phyloP scores from a whole-genome alignment of 2,329 filamentous ascomycete species.

The Aspergillus sp. region DNA sequence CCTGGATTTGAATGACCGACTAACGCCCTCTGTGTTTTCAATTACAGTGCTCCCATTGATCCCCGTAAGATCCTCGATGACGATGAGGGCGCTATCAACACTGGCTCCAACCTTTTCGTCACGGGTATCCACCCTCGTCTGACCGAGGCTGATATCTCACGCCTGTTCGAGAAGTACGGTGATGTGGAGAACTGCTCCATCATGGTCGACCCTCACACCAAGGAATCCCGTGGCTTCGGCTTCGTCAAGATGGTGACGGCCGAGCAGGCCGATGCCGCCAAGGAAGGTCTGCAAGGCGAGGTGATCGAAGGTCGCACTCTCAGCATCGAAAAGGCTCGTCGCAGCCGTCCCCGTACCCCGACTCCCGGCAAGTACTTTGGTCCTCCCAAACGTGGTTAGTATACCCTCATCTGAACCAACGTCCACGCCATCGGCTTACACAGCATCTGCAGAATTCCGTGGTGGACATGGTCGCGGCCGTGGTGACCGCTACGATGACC shows the following conservation, averaged over 20 bases:
- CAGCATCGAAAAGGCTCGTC: constrained; percentile 98
- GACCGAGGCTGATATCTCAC: constrained; percentile 83
- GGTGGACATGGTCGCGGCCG: constrained; percentile 41
- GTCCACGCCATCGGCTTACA: neutral
- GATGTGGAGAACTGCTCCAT: constrained; percentile 99
- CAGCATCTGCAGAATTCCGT: constrained; percentile 35
- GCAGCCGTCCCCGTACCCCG: constrained; percentile 88
- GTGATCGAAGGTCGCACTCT: constrained; percentile 91
- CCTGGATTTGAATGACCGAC: neutral
- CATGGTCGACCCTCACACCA: constrained; percentile 97
- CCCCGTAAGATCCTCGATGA: constrained; percentile 44
- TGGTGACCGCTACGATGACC: constrained; percentile 52
- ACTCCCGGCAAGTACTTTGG: constrained; percentile 99
- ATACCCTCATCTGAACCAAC: neutral
- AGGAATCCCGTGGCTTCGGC: constrained; percentile 96
- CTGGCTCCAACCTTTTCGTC: constrained; percentile 97
- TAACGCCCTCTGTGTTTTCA: constrained; percentile 4
- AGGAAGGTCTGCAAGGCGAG: constrained; percentile 93
- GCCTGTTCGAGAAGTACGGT: constrained; percentile 97
- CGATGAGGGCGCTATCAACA: constrained; percentile 78
- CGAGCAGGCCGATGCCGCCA: constrained; percentile 93
- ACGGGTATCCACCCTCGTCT: constrained; percentile 95
- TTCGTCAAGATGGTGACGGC: constrained; percentile 99
- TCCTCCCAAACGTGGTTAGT: constrained; percentile 91
- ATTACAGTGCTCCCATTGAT: constrained; percentile 45